phyloP scores from a whole-genome alignment of 495 filamentous ascomycete genomes.

The Aspergillus indologenus region DNA sequence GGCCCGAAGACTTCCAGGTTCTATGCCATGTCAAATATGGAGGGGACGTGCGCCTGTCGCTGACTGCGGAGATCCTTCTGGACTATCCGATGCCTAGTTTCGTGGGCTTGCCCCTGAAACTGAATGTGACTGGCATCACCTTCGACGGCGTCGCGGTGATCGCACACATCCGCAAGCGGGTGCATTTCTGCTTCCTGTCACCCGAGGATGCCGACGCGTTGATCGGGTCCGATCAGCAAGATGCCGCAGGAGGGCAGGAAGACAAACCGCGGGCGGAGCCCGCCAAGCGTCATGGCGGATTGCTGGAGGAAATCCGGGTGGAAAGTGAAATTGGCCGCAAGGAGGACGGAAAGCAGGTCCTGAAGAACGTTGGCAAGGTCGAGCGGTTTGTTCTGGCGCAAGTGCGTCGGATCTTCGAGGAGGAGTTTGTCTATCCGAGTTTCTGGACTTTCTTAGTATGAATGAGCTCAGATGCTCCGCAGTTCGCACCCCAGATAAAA shows the following conservation, averaged over 20 bases:
- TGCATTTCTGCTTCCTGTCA: constrained; percentile 87
- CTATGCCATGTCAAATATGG: constrained; percentile 85
- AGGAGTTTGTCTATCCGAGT: constrained; percentile 96
- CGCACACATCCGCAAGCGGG: constrained; percentile 76
- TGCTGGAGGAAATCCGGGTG: constrained; percentile 88
- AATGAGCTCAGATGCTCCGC: too few relatives aligned
- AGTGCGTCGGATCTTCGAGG: constrained; percentile 94
- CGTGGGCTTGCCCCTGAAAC: constrained; percentile 83
- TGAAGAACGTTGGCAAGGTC: constrained; percentile 98
- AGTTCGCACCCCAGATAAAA: too few relatives aligned
- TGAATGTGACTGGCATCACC: constrained; percentile 89
- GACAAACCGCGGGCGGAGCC: constrained; percentile 11
- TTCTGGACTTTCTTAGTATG: constrained; percentile 96
- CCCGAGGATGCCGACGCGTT: constrained; percentile 76
- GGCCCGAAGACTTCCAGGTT: constrained; percentile 72
- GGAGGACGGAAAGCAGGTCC: constrained; percentile 83
- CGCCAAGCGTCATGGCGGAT: constrained; percentile 59
- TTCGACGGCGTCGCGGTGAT: constrained; percentile 93
- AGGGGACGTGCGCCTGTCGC: constrained; percentile 76
- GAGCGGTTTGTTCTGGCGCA: constrained; percentile 97
- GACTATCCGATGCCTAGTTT: constrained; percentile 98
- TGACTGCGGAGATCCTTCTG: constrained; percentile 91
- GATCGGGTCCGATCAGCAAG: constrained; percentile 54
- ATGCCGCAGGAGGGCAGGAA: constrained; percentile 27
- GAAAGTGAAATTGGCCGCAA: constrained; percentile 96